Base-by-base conservation (phyloP, 345 rosid species). In the Erysimum cheiranthoides region DNA sequence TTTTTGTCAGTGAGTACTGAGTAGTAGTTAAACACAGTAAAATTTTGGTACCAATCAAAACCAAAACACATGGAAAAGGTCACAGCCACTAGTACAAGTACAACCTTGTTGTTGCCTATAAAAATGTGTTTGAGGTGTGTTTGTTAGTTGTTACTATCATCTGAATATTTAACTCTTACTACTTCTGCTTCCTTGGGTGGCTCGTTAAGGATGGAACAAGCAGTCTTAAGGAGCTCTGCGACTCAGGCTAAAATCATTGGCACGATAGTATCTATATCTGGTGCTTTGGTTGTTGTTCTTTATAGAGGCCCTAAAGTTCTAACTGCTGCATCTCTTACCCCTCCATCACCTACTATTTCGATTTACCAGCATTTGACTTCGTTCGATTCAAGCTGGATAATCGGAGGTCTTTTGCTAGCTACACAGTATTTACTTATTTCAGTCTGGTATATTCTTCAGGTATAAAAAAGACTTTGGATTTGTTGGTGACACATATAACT, bases 181-280 rank as follows among this genome's bases (percentile, higher is more conserved):
- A 30, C 5, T 52, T 64, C n/a, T 64, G 18, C 25, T 46, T 57
- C 43, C 10, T 70, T 63, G 21, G 25, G 21, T 62, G 45, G 28
- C 45, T 62, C 3, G 7, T 27, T 3, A 40, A 78, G 78, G 74
- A 73, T 73, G 70, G 81, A 78, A 39, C 43, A 46, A 43, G 10
- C 67, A 60, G 73, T 42, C 51, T 51, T 73, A 68, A 67, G 43
- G 35, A 78, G 74, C 74, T 67, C 78, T 34, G 70, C 74, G 6
- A 73, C 63, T 49, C 70, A 25, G 58, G 81, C 81, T 42, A 78
- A 78, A 60, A 53, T 73, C 46, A 67, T 73, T 61, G 81, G 81
- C 59, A 67, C 81, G 0, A 50, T 78, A 50, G 59, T 78, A 40
- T 78, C 78, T 51, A 78, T 73, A 66, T 51, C 74, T 27, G 81